These are phyloP conservation scores for Dinochytrium kinnereticum DNA, from an alignment of 371 early-diverging fungal genomes.

Conservation along the genomic window DNA sequence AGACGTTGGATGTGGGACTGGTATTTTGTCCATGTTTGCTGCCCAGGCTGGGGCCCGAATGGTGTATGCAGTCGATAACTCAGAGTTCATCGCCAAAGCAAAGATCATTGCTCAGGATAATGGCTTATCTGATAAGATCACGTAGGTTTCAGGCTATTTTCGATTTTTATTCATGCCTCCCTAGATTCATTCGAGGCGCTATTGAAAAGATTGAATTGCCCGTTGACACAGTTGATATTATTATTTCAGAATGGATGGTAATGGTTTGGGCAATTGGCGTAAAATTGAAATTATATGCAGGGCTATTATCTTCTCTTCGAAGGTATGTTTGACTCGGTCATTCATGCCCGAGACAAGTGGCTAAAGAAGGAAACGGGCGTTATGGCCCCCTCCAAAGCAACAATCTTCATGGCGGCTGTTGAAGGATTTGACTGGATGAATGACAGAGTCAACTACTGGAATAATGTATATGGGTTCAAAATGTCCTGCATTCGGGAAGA, in stretches of 20 bases:
- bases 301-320: constrained; percentile 98
- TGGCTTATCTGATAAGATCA: constrained; percentile 71
- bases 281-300: constrained; percentile 38
- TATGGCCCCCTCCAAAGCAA: constrained; percentile 92
- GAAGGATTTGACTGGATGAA: constrained; percentile 94
- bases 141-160: constrained; percentile 42
- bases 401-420: constrained; percentile 89
- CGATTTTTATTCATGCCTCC: background rate
- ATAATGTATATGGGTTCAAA: constrained; percentile 73
- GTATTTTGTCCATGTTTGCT: constrained; percentile 97
- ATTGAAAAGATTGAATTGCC: constrained; percentile 95
- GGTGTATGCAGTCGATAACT: constrained; percentile 82
- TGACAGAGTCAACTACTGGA: constrained; percentile 62
- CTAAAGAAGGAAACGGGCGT: constrained; percentile 70
- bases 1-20: constrained; percentile 98
- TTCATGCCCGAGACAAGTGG: constrained; percentile 93
- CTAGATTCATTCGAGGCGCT: constrained; percentile 86
- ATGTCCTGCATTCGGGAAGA: constrained; percentile 88
- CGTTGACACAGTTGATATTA: constrained; percentile 80
- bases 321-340: constrained; percentile 97
- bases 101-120: constrained; percentile 89
- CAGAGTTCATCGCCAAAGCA: constrained; percentile 94
- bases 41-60: constrained; percentile 92
- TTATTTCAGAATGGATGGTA: constrained; percentile 97
- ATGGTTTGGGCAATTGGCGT: background rate